A percentile compares a stretch with the other conserved stretches of the same genome.
Evolutionary conservation across 495 filamentous ascomycete genomes (phyloP).

Genomic region (Copromyces sp.): DNA sequence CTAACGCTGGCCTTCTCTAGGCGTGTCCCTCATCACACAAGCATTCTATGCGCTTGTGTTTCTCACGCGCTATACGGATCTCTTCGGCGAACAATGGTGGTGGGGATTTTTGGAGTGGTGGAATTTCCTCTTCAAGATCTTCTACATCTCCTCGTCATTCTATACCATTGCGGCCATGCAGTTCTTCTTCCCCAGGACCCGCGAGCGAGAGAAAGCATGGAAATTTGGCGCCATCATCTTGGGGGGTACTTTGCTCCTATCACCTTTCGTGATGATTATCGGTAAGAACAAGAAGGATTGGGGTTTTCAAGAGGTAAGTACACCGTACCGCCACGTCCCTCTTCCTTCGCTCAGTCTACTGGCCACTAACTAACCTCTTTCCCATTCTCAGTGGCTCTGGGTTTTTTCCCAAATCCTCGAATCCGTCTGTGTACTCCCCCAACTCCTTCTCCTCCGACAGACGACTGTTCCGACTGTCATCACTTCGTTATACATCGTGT

Average conservation of each 20-base stretch:
- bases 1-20: constrained; percentile 32
- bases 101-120: constrained; percentile 23
- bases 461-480: constrained; percentile 94
- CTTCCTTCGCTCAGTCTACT: neutral
- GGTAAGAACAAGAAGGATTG: constrained; percentile 34
- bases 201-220: constrained; percentile 88
- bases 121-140: constrained; percentile 72
- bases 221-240: constrained; percentile 62
- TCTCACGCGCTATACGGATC: constrained; percentile 74
- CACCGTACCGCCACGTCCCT: neutral
- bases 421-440: constrained; percentile 80
- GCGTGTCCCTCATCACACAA: constrained; percentile 92
- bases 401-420: constrained; percentile 85
- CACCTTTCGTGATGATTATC: constrained; percentile 57
- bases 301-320: constrained; percentile 48
- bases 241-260: constrained; percentile 45
- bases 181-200: constrained; percentile 72
- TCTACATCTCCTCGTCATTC: constrained; percentile 75
- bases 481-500: constrained; percentile 84
- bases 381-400: constrained; percentile 53
- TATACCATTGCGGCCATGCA: constrained; percentile 87
- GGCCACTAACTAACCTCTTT: neutral
- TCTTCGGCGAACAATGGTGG: constrained; percentile 44
- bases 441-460: constrained; percentile 83
- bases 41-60: constrained; percentile 81